These are phyloP conservation scores for Pleurotus tuoliensis DNA, from an alignment of 768 basidiomycete genomes.

Conservation along the genomic window DNA sequence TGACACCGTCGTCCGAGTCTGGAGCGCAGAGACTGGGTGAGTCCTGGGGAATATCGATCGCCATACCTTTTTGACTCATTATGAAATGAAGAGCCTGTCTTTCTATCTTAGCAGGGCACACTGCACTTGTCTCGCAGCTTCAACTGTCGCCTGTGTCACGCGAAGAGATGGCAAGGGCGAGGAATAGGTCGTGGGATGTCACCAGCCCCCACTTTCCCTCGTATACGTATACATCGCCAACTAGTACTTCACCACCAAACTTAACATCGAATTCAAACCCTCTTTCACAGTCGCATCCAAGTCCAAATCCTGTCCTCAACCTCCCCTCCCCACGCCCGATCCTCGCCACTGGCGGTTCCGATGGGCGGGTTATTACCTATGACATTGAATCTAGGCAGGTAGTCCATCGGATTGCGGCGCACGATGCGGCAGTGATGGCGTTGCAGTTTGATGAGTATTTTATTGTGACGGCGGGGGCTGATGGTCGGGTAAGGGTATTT, in stretches of 20 bases:
- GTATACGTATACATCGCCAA: too few species aligned
- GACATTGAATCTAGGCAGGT: constrained; percentile 34
- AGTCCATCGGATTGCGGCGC: constrained; percentile 74
- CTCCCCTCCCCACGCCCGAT: constrained; percentile 17
- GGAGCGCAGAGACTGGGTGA: constrained; percentile 85
- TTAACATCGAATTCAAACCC: too few species aligned
- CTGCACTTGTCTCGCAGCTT: constrained; percentile 87
- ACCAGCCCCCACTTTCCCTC: too few species aligned
- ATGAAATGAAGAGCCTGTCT: constrained; percentile 56
- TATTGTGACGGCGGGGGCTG: constrained; percentile 82
- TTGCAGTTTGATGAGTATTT: constrained; percentile 84
- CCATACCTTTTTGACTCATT: too few species aligned
- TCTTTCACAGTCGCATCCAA: background rate
- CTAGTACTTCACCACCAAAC: too few species aligned
- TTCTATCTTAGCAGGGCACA: constrained; percentile 87
- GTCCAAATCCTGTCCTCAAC: constrained; percentile 47
- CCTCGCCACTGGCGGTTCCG: constrained; percentile 83
- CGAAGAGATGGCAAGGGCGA: background rate
- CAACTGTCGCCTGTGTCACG: background rate
- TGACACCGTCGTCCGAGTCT: constrained; percentile 90
- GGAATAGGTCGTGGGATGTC: too few species aligned
- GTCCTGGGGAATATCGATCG: constrained; percentile 16
- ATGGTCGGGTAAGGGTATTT: constrained; percentile 76
- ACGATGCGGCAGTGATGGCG: constrained; percentile 83
- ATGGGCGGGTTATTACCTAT: constrained; percentile 64